Evolutionary conservation across 2,329 filamentous ascomycete genomes (phyloP).

Genomic region (Aspergillus phoenicis): DNA sequence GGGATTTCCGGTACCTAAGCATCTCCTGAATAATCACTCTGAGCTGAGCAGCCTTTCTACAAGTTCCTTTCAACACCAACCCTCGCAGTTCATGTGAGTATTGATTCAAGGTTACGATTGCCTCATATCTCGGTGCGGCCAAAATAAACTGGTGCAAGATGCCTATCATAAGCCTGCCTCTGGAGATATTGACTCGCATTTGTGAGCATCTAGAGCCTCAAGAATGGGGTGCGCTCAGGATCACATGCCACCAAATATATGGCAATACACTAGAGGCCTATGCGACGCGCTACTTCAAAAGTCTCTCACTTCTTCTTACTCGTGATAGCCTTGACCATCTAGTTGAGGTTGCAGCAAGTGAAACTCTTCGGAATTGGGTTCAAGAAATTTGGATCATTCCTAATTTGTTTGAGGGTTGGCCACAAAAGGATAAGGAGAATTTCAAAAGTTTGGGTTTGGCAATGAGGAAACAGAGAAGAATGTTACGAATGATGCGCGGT

Average conservation of each 20-base stretch:
- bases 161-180: background rate
- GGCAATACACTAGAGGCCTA: background rate
- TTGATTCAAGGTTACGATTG: no score
- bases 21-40: no score
- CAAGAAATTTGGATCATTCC: background rate
- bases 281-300: background rate
- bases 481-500: no score
- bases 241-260: background rate
- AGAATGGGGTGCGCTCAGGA: background rate
- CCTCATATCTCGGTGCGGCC: no score
- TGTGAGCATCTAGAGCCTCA: background rate
- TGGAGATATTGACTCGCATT: background rate
- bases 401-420: background rate
- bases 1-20: no score
- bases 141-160: background rate
- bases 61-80: no score
- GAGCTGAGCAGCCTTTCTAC: no score
- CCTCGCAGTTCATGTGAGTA: no score
- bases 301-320: background rate
- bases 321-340: background rate
- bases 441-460: no score
- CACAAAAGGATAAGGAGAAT: no score
- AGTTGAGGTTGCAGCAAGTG: background rate
- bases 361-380: background rate
- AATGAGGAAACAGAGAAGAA: no score